Percentiles rank a stretch among this genome's conserved stretches.
phyloP scores from a whole-genome alignment of 768 basidiomycete species.

The Mycena floridula region DNA sequence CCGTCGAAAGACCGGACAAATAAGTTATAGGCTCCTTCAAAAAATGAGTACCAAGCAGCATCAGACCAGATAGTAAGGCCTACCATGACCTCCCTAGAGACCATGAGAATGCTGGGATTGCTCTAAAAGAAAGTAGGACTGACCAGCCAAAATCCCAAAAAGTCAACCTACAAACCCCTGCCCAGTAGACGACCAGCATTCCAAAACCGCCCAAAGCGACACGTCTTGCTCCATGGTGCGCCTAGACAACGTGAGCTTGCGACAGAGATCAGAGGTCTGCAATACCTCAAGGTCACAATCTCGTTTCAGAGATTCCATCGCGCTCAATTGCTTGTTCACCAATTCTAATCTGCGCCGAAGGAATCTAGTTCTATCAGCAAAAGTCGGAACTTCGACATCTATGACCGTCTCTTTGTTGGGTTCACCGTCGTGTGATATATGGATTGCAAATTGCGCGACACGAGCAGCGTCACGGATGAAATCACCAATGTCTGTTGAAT shows the following conservation, averaged over 20 bases:
- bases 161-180: conserved; percentile 53
- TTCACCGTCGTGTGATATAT: conserved; percentile 19
- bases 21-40: conserved; percentile 73
- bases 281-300: conserved; percentile 48
- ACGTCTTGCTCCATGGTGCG: conserved; percentile 47
- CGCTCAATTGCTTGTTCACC: conserved; percentile 36
- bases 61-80: background rate
- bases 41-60: background rate
- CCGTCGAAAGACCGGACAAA: conserved; percentile 54
- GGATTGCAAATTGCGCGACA: conserved; percentile 46
- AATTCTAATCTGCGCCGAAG: conserved; percentile 39
- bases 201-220: conserved; percentile 56
- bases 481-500: conserved; percentile 59
- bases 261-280: too few relatives aligned
- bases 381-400: conserved; percentile 55
- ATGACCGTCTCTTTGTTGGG: conserved; percentile 21
- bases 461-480: conserved; percentile 60
- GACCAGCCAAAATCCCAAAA: conserved; percentile 58
- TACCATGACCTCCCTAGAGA: background rate
- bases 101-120: background rate
- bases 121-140: too few relatives aligned
- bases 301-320: conserved; percentile 50
- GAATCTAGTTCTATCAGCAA: conserved; percentile 55
- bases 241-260: too few relatives aligned
- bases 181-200: conserved; percentile 61